Evolutionary conservation across 305 asterid species (phyloP), one percentile per base, ranked within the genome.

Genomic region (Caryopteris hybrid): DNA sequence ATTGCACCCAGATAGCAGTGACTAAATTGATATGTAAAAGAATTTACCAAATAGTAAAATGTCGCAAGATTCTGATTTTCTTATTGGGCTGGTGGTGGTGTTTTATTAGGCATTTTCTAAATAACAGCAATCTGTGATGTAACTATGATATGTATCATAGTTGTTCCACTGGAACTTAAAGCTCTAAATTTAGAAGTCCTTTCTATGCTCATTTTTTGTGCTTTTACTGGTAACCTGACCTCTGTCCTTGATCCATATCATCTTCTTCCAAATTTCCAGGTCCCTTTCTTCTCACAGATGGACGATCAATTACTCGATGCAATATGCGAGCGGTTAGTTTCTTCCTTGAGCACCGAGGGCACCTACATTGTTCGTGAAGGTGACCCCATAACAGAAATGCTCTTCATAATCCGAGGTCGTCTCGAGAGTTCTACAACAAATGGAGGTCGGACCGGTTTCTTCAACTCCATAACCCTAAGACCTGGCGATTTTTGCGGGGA

Each of bases 401-500:
- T 88, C 66, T 92, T 92, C 84, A 83, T 92, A 25, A 92, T 92
- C 77, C 66, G 98, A 47, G 98, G 98, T 5, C 82, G 85, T 50
- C 97, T 92, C 1, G 97, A 92, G 80, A 92, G 98, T 61, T 88
- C 85, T n/a, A 92, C 95, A 1, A 92, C 98, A 4, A 92, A 92
- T 18, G 98, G 98, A 7, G 98, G 98, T 2, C 83, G 97, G 13
- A 86, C 94, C 0, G 98, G 98, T 48, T 92, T 92, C 82, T 90
- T 92, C 79, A 86, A 90, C 61, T 79, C 95, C 76, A 92, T 88
- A 10, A 78, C 81, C 61, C 75, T 92, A 36, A 73, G 93, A 18
- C 97, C 98, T 7, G 98, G 98, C 61, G 97, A 92, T 73, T 92
- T 92, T 59, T 90, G 97, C 13, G 98, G 97, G 29, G 98, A 92